Evolutionary conservation across 2,329 filamentous ascomycete species (phyloP), one percentile per base, ranked within the genome.

Genomic region (Chrysosporium queenslandicum): DNA sequence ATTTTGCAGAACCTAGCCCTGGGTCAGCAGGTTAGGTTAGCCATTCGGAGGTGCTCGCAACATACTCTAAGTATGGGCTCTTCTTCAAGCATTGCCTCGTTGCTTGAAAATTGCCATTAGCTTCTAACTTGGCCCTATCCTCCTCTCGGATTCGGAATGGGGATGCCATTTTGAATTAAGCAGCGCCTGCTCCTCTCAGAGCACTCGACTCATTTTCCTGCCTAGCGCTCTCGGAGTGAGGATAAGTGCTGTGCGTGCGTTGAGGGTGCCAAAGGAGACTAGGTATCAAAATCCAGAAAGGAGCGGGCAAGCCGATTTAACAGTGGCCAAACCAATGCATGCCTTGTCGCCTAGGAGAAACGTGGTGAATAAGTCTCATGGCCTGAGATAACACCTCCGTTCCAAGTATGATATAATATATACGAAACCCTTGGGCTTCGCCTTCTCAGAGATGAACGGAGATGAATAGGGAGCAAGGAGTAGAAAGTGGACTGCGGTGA

Each of bases 121-220:
- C 60, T 46, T 64, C 63, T 52, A 69, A 52, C 18, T 62, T 61
- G 34, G 63, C 57, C 46, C 60, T 58, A 18, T 68, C 63, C 18
- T 61, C 57, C 3, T 47, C 56, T n/a, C 65, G 60, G 52, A 71
- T 62, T 29, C 63, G 64, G 56, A 71, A 68, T 2, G 65, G 64
- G 36, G 63, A 66, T 32, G 34, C 27, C 43, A 49, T 34, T 25
- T n/a, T 27, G 40, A 36, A 29, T 25, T 27, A 21, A 40, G 6
- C n/a, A n/a, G n/a, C n/a, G n/a, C n/a, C n/a, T n/a, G n/a, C n/a
- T n/a, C n/a, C n/a, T n/a, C n/a, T n/a, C n/a, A n/a, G n/a, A n/a
- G n/a, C n/a, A n/a, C n/a, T n/a, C n/a, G n/a, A n/a, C n/a, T n/a
- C n/a, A n/a, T n/a, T n/a, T n/a, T n/a, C n/a, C n/a, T n/a, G n/a